Base-by-base conservation (phyloP, 768 basidiomycete species). In the Mycena capillaripes region DNA sequence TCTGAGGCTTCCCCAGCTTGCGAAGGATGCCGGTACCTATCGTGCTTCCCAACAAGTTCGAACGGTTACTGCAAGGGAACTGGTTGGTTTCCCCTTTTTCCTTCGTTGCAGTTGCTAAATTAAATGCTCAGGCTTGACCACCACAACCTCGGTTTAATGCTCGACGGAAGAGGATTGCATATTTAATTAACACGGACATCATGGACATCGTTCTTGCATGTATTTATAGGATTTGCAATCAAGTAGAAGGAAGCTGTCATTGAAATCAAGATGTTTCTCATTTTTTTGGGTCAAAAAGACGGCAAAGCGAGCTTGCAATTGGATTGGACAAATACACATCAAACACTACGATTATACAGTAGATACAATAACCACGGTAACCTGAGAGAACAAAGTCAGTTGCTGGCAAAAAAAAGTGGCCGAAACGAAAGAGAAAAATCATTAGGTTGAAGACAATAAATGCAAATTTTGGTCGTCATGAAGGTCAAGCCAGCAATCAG, bases 1-100 rank as follows among this genome's bases (percentile, higher is more conserved):
- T 40, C 36, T 68, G 27, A 48, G 59, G 71, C 14, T 74, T 17
- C 65, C 66, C 11, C 61, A 95, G 95, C 95, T 32, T 96, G 95
- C 79, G 86, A 91, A 62, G 93, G 96, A 74, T 98, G 97, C 80
- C 90, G 95, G 59, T 98, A 95, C 80, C 83, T 98, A 6, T 96
- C 95, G 2, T 98, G 97, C 76, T 90, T 97, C 80, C 97, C 97
- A 1, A 93, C 92, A 9, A 81, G 85, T 38, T 82, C 88, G 0
- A 95, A 95, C 72, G 89, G 92, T 76, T 82, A 92, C 69, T 95
- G 94, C 77, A 79, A 88, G 83, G 89, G 89, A 29, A 75, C 70
- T 65, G 66, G 74, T 72, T 4, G 21, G 63, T 69, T 34, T 44
- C 14, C 2, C 38, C 16, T 25, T 27, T 25, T 23, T 29, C 29